phyloP scores from a whole-genome alignment of 164 flowering plant genomes.

The Malania oleifera region DNA sequence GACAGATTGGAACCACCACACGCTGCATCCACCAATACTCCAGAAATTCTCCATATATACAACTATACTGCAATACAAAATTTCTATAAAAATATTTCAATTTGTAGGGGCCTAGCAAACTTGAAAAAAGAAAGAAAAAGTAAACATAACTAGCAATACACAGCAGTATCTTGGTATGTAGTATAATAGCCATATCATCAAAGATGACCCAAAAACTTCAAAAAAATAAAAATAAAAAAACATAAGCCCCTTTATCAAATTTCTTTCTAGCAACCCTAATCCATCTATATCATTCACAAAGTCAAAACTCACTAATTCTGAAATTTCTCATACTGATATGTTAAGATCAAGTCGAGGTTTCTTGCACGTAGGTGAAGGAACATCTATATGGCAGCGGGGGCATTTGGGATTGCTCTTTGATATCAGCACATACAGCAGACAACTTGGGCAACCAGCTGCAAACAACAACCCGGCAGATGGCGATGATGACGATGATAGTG shows the following conservation, averaged over 20 bases:
- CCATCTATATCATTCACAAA: slow-evolving; percentile 19
- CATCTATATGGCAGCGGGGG: slow-evolving; percentile 53
- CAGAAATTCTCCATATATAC: no score
- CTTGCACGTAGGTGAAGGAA: slow-evolving; percentile 47
- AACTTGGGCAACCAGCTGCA: slow-evolving; percentile 68
- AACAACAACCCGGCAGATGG: slow-evolving; percentile 21
- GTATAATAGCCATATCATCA: no score
- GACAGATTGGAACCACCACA: no score
- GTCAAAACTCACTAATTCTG: neutral
- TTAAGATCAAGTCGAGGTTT: slow-evolving; percentile 78
- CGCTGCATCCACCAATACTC: no score
- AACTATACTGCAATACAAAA: no score
- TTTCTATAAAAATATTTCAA: no score
- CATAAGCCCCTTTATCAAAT: neutral
- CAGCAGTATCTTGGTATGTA: no score
- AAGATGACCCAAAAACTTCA: no score
- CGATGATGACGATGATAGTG: slow-evolving; percentile 2
- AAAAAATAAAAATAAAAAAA: no score
- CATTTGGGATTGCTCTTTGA: slow-evolving; percentile 58
- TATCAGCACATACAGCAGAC: slow-evolving; percentile 67
- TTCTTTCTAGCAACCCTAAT: neutral
- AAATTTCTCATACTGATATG: slow-evolving; percentile 34
- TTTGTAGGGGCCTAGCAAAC: no score
- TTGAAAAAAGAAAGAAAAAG: no score
- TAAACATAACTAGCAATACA: no score